Evolutionary conservation across 2,329 filamentous ascomycete genomes (phyloP).

Genomic region (Pestalotiopsis sp.): DNA sequence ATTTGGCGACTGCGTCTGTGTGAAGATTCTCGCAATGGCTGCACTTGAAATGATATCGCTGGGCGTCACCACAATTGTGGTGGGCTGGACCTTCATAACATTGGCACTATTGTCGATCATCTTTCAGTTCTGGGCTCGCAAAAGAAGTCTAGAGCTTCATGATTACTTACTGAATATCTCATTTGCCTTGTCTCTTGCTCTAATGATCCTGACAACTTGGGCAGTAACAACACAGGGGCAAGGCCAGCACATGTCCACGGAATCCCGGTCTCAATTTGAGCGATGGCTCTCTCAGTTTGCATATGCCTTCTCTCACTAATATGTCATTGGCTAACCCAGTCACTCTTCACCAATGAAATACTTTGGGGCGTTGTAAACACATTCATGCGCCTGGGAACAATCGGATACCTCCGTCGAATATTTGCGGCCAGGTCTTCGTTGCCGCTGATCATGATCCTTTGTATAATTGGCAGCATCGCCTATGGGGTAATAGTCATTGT

Average conservation of each 20-base stretch:
- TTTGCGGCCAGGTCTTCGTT: background rate
- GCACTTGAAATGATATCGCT: background rate
- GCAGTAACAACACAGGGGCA: background rate
- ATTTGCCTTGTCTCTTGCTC: background rate
- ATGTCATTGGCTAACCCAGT: background rate
- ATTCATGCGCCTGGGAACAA: background rate
- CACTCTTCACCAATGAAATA: background rate
- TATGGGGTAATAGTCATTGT: background rate
- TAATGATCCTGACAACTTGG: background rate
- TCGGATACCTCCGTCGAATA: background rate
- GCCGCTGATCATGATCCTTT: background rate
- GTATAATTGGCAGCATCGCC: background rate
- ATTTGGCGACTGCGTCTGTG: background rate
- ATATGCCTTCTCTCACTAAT: no score
- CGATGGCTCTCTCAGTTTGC: no score
- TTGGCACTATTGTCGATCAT: background rate
- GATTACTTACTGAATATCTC: background rate
- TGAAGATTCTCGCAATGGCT: background rate
- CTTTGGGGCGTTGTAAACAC: background rate
- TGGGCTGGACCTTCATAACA: background rate
- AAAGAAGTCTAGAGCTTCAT: background rate
- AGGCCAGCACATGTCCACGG: background rate
- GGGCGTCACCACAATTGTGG: background rate
- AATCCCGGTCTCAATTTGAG: background rate
- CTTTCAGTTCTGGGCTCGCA: background rate